These are phyloP conservation scores for Hyphodiscus sp. DNA, from an alignment of 2,329 filamentous ascomycete species.

Conservation along the genomic window DNA sequence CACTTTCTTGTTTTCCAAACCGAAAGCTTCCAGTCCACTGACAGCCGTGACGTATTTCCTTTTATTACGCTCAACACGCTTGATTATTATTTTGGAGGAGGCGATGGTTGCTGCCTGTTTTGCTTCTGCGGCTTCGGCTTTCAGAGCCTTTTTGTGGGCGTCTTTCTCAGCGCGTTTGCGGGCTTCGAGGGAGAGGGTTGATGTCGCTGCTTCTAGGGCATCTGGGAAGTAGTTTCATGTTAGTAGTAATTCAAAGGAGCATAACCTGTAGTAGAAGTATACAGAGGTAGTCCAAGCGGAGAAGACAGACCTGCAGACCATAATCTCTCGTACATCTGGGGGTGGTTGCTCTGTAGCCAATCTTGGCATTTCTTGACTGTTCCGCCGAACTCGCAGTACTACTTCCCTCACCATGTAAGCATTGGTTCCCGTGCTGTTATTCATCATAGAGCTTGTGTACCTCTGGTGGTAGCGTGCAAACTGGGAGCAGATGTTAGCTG, in stretches of 20 bases:
- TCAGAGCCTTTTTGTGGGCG: constrained; percentile 92
- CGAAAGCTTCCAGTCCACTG: constrained; percentile 84
- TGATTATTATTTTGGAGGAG: constrained; percentile 78
- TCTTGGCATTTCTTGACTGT: constrained; percentile 96
- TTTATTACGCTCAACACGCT: constrained; percentile 97
- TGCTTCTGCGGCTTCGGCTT: constrained; percentile 80
- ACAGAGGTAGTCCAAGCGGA: not conserved
- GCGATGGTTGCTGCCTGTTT: constrained; percentile 75
- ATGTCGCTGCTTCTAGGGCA: constrained; percentile 76
- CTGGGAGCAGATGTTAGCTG: constrained; percentile 31
- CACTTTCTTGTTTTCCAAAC: constrained; percentile 89
- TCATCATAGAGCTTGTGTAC: constrained; percentile 33
- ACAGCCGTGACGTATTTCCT: constrained; percentile 93
- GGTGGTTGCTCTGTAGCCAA: constrained; percentile 76
- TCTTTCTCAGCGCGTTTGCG: constrained; percentile 95
- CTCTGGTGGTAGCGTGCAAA: constrained; percentile 60
- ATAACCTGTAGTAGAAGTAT: not conserved
- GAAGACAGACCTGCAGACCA: constrained; percentile 71
- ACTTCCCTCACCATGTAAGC: constrained; percentile 28
- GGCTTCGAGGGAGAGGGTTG: constrained; percentile 79
- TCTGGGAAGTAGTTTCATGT: constrained; percentile 40
- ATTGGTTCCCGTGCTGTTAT: not conserved
- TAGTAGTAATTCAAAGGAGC: not conserved
- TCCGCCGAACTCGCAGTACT: constrained; percentile 99
- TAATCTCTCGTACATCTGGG: constrained; percentile 67